Percentiles rank a stretch among this genome's conserved stretches.
These are phyloP conservation scores for Lachnellula cervina DNA, from an alignment of 2,329 filamentous ascomycete species.

Conservation along the genomic window DNA sequence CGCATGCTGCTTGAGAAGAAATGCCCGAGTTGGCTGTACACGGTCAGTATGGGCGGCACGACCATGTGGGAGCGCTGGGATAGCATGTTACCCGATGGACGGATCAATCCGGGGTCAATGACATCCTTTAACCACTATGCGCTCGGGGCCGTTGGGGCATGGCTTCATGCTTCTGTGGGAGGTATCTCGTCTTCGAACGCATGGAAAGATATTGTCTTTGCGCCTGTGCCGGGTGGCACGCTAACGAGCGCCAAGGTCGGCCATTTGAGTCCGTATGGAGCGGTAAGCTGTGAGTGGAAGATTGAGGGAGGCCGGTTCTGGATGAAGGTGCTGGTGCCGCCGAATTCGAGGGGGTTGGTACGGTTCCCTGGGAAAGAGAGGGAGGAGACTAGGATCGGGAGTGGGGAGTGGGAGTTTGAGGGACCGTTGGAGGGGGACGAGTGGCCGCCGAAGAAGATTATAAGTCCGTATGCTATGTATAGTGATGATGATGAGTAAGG, in stretches of 20 bases:
- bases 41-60: slow-evolving; percentile 27
- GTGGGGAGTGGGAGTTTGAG: slow-evolving; percentile 15
- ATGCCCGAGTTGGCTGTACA: slow-evolving; percentile 31
- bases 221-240: slow-evolving; percentile 30
- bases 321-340: slow-evolving; percentile 17
- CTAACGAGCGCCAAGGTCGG: slow-evolving; percentile 28
- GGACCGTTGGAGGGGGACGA: slow-evolving; percentile 4
- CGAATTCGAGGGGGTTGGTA: slow-evolving; percentile 18
- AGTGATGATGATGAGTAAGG: background rate
- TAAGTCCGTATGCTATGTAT: slow-evolving; percentile 5
- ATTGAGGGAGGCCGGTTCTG: slow-evolving; percentile 11
- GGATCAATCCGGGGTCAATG: slow-evolving; percentile 25
- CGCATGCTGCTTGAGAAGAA: slow-evolving; percentile 35
- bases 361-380: slow-evolving; percentile 23
- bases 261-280: slow-evolving; percentile 30
- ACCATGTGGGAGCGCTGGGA: slow-evolving; percentile 29
- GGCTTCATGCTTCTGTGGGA: slow-evolving; percentile 28
- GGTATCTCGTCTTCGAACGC: slow-evolving; percentile 29
- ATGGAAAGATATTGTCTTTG: slow-evolving; percentile 30
- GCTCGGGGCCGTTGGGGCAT: slow-evolving; percentile 20
- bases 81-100: slow-evolving; percentile 24
- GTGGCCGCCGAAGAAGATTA: slow-evolving; percentile 15
- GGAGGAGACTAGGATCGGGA: slow-evolving; percentile 13
- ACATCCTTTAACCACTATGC: slow-evolving; percentile 28
- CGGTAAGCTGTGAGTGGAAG: slow-evolving; percentile 21